A percentile compares a stretch with the other conserved stretches of the same genome.
These are phyloP conservation scores for Platanthera zijinensis DNA, from an alignment of 106 monocot species.

Conservation along the genomic window DNA sequence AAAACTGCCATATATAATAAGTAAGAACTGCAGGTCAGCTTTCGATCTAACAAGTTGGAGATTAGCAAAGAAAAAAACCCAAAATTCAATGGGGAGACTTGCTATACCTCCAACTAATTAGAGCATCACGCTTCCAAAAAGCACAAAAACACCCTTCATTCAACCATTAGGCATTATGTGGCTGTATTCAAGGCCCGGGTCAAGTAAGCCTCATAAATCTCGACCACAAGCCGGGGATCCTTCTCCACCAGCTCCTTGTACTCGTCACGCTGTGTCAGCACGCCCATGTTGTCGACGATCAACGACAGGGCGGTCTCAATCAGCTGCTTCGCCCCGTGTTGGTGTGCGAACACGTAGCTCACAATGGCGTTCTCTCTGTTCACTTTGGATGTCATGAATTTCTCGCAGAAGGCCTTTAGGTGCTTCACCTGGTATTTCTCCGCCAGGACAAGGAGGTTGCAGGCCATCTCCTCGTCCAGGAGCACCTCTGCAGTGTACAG, in stretches of 20 bases:
- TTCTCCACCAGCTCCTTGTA: constrained; percentile 76
- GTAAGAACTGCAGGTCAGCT: no score
- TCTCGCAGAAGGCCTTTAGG: constrained; percentile 77
- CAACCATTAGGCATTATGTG: background rate
- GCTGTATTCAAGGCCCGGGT: constrained; percentile 22
- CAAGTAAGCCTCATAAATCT: constrained; percentile 22
- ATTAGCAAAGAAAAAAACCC: no score
- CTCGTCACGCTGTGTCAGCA: constrained; percentile 50
- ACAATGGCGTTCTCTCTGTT: constrained; percentile 71
- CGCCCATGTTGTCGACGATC: constrained; percentile 73
- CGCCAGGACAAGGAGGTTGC: constrained; percentile 61
- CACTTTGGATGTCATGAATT: constrained; percentile 82
- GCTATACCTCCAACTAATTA: no score
- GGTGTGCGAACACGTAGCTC: constrained; percentile 65
- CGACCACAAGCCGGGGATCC: constrained; percentile 55
- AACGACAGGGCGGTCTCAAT: constrained; percentile 55
- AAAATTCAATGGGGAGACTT: no score
- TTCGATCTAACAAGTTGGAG: no score
- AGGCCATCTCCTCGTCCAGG: constrained; percentile 78
- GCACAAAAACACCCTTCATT: background rate
- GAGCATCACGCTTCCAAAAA: no score
- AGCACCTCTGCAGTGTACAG: constrained; percentile 83
- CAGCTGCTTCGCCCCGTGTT: constrained; percentile 61
- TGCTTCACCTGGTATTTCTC: constrained; percentile 96
- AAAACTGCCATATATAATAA: no score